Evolutionary conservation across 352 stramenopile species (phyloP).

Genomic region (Globisporangium sylvaticum): DNA sequence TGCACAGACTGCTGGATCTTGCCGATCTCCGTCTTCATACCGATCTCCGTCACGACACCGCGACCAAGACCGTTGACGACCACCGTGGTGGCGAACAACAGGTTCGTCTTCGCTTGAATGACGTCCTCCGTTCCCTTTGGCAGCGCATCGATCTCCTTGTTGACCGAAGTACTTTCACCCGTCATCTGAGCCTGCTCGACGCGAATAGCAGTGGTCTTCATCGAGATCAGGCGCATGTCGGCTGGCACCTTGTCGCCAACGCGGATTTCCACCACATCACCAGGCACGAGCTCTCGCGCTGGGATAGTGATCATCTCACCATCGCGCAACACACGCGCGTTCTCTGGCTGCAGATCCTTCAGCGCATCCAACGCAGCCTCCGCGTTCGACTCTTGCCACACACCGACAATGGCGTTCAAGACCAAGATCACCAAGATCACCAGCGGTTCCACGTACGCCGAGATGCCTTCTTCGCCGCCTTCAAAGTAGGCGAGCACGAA

Average conservation of each 20-base stretch:
- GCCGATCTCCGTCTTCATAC: constrained; percentile 98
- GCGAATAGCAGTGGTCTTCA: constrained; percentile 93
- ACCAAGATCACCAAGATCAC: constrained; percentile 97
- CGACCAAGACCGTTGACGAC: constrained; percentile 94
- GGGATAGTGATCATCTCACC: constrained; percentile 83
- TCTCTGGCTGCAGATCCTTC: constrained; percentile 94
- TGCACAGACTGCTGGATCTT: constrained; percentile 95
- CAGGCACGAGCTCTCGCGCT: constrained; percentile 92
- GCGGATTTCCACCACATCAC: constrained; percentile 95
- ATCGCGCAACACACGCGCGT: constrained; percentile 85
- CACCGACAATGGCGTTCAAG: constrained; percentile 95
- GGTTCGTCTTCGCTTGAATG: constrained; percentile 93
- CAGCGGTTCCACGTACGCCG: constrained; percentile 94
- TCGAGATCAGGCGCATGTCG: constrained; percentile 92
- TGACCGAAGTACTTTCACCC: constrained; percentile 93
- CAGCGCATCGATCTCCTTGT: constrained; percentile 87
- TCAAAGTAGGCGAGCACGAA: constrained; percentile 93
- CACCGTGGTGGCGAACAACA: constrained; percentile 97
- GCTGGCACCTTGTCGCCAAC: constrained; percentile 98
- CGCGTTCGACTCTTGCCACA: constrained; percentile 95
- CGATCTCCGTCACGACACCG: constrained; percentile 94
- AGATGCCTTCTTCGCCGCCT: constrained; percentile 80
- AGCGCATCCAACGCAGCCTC: constrained; percentile 93
- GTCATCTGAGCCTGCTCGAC: constrained; percentile 97
- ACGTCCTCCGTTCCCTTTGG: constrained; percentile 63